These are phyloP conservation scores for Balamuthia mandrillaris DNA, from an alignment of 208 protist genomes.

Conservation along the genomic window DNA sequence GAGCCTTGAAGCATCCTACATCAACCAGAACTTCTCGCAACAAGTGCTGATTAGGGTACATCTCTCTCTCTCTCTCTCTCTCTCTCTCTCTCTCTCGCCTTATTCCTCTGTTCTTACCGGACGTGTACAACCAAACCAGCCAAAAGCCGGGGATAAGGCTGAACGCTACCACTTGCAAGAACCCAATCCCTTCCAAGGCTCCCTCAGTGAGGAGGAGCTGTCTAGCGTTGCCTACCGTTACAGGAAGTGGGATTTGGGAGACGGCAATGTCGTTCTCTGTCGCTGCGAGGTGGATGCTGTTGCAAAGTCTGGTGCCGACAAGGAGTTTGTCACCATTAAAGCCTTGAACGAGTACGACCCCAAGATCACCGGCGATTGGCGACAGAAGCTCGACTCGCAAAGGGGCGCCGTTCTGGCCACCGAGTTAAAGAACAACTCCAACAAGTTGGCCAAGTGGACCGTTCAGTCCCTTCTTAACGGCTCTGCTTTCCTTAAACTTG, in stretches of 20 bases:
- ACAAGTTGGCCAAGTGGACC: constrained; percentile 70
- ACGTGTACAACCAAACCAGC: neutral
- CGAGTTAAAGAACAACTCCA: constrained; percentile 73
- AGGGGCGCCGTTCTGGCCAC: constrained; percentile 66
- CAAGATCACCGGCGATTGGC: constrained; percentile 58
- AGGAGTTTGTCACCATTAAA: constrained; percentile 50
- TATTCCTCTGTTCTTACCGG: neutral
- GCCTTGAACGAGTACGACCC: constrained; percentile 71
- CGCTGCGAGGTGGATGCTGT: constrained; percentile 53
- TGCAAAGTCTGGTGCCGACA: neutral
- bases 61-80: neutral
- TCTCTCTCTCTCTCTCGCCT: neutral
- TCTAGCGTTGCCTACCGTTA: constrained; percentile 65
- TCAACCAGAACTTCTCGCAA: constrained; percentile 67
- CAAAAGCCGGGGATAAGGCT: neutral
- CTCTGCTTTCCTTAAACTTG: constrained; percentile 63
- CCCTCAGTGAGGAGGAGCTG: constrained; percentile 40
- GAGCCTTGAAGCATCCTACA: constrained; percentile 61
- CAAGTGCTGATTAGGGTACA: constrained; percentile 38
- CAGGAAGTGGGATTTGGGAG: constrained; percentile 62
- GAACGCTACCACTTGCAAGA: neutral
- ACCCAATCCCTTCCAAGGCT: constrained; percentile 48
- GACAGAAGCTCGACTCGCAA: constrained; percentile 69
- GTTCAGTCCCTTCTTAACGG: constrained; percentile 56
- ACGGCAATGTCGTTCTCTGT: constrained; percentile 52